Evolutionary conservation across 1,284 basidiomycete species (phyloP), one percentile per base, ranked within the genome.

Genomic region (Macrocybe sp.): DNA sequence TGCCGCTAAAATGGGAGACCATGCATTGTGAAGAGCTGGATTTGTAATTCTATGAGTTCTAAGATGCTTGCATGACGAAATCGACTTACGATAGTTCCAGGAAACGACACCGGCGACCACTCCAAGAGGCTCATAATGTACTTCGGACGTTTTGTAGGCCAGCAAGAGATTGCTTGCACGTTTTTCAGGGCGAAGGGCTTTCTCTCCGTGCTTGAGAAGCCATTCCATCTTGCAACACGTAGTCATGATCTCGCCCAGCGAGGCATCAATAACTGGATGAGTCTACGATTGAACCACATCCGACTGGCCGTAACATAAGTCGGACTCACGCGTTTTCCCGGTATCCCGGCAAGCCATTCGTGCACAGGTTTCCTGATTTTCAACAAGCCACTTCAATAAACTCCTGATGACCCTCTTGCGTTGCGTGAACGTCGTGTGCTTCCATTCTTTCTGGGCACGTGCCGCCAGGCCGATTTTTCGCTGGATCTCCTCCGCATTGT

Each of bases 261-360:
- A 85, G 40, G 92, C 92, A 56, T 96, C 93, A 51, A 96, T 75
- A 59, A 92, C 90, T 93, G 55, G 28, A 6, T 5, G 12, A 35
- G 32, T 30, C 1, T 34, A 49, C 7, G 29, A 22, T 14, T 29
- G 34, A 28, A 22, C 22, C 22, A 22, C 22, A 40, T 7, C 43
- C 32, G 16, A 31, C 11, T 6, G 46, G 30, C 11, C 47, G 35
- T 52, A 16, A 38, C 31, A 4, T 4, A 46, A 37, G 32, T 6
- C 38, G 22, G 22, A 79, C 88, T 64, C 59, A 93, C 93, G 74
- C 32, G 96, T 98, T 74, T 98, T 99, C 49, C 96, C 96, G 0
- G 93, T 94, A 66, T 99, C 96, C 34, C 95, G 76, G 60, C 90
- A 92, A 33, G 92, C 92, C n/a, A 97, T 89, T 41, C 84, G 76